Conservation (phyloP, 805 yeast genomes). For the Isabelozyma gotoi region DNA sequence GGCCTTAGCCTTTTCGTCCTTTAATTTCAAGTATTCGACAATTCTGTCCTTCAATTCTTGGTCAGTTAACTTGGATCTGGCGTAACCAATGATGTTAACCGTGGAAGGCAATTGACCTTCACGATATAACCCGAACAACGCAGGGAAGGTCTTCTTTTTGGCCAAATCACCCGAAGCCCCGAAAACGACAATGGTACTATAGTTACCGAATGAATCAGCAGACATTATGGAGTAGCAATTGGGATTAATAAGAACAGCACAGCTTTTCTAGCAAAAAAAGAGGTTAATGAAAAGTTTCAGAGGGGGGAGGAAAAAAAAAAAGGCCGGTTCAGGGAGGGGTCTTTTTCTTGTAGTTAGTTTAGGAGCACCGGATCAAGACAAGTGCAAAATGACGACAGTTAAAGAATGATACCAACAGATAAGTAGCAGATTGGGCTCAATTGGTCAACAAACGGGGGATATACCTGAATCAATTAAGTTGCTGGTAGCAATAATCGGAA, state of each 20-base stretch:
- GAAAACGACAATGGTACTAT: conserved; percentile 75
- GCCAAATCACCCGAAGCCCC: conserved; percentile 97
- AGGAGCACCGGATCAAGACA: no score
- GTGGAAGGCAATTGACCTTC: conserved; percentile 72
- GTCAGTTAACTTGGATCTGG: conserved; percentile 71
- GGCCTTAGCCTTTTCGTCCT: conserved; percentile 39
- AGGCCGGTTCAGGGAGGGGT: neutral
- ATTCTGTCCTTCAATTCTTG: conserved; percentile 72
- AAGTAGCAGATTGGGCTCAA: no score
- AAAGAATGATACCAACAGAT: no score
- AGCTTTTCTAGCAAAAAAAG: neutral
- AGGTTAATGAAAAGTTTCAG: neutral
- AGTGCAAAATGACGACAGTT: no score
- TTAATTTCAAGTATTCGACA: conserved; percentile 55
- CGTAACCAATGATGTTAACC: conserved; percentile 85
- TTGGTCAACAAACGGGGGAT: no score
- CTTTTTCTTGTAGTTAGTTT: no score
- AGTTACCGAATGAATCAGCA: conserved; percentile 51
- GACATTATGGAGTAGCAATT: conserved; percentile 18
- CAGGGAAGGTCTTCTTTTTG: conserved; percentile 92
- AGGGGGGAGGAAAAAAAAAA: neutral
- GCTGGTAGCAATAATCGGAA: no score
- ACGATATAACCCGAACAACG: conserved; percentile 63
- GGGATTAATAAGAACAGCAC: neutral
- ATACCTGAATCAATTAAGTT: no score